Evolutionary conservation across 208 protist species (phyloP), one percentile per base, ranked within the genome.

Genomic region (Trypanosoma lewisi): DNA sequence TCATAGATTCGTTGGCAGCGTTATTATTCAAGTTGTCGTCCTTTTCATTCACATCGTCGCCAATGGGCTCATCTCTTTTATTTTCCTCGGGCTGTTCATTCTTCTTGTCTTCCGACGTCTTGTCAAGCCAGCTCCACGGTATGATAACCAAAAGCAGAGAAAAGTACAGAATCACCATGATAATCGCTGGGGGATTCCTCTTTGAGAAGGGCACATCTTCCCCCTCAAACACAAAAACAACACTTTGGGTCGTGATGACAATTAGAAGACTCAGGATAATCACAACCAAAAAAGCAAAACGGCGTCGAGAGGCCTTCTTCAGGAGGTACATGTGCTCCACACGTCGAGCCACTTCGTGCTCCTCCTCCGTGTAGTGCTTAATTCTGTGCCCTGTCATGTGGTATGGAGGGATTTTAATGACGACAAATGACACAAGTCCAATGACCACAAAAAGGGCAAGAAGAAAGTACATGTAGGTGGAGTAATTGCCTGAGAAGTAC

Each of bases 401-500:
- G 49, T 63, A 82, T 4, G 77, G 77, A 2, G 77, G 77, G 36
- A 82, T 53, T 44, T 82, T 61, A 48, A 78, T 60, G 44, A 72
- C 27, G 0, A 75, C 31, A 51, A 82, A 65, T 4, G 66, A 53
- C 17, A 71, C 54, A 33, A 66, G 1, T 9, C 77, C 77, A 52
- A 82, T 64, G n/a, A 75, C 52, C 45, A 70, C 25, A 12, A 74
- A 64, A 19, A 66, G 39, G 16, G 48, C 59, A 34, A 78, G 45
- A 52, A 82, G 71, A 53, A 82, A 82, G 59, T 70, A 78, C 77
- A 82, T 82, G 53, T 78, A 82, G 12, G 21, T 39, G 0, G 49
- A 39, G 19, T 78, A 50, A 16, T 82, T 45, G 28, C 63, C 64
- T 51, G 44, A 56, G 48, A 82, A 82, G 59, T 77, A 83, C 11